Percentiles rank a stretch among this genome's conserved stretches.
Conservation (phyloP, 164 flowering plant species). For the Vitis cinerea region DNA sequence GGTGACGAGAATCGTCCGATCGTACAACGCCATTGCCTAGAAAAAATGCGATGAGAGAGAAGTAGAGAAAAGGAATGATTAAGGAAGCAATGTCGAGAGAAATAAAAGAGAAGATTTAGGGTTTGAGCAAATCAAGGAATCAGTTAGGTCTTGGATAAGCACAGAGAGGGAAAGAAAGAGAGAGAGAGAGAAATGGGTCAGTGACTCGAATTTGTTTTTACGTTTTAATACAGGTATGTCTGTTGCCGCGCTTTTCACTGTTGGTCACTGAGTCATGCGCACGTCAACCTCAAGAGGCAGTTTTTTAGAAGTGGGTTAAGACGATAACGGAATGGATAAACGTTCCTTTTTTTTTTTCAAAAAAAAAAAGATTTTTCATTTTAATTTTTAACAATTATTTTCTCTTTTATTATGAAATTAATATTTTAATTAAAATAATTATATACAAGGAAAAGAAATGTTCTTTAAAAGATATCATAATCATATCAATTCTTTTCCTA, state of each 20-base stretch:
- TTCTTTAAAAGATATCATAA: no score
- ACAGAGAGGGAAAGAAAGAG: neutral
- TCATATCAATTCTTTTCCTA: no score
- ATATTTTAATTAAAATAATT: no score
- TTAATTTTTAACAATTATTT: no score
- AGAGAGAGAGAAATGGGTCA: neutral
- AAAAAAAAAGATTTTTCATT: no score
- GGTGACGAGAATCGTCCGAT: slow-evolving; percentile 63
- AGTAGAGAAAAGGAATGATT: neutral
- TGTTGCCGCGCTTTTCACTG: slow-evolving; percentile 2
- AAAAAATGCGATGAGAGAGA: neutral
- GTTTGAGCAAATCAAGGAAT: slow-evolving; percentile 16
- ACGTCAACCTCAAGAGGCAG: neutral
- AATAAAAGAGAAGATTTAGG: neutral
- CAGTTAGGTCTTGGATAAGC: neutral
- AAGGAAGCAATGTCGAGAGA: neutral
- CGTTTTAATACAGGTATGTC: neutral
- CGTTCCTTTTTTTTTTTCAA: no score
- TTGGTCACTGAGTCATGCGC: neutral
- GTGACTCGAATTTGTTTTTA: neutral
- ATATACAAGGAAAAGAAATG: no score
- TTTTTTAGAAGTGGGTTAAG: no score
- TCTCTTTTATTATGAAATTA: no score
- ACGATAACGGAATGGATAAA: no score
- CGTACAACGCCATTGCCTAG: slow-evolving; percentile 21